Base-by-base conservation (phyloP, 208 protist species). In the Leishmania martiniquensis region DNA sequence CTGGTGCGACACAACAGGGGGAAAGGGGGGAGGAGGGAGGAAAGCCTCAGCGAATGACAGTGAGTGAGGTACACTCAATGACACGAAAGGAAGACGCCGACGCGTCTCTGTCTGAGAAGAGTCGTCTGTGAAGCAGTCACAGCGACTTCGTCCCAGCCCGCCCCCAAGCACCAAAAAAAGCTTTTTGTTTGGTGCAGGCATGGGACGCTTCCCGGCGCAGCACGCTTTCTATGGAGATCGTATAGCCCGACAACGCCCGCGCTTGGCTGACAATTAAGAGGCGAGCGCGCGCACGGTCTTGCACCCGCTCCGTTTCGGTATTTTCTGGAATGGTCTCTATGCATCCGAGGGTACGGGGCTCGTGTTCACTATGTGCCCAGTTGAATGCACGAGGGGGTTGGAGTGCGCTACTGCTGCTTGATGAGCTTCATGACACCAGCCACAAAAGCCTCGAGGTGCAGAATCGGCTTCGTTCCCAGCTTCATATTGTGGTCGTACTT, bases 361-460 rank as follows among this genome's bases (percentile, higher is more conserved):
- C 57, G n/a, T 59, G n/a, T 62, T 29, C 63, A n/a, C n/a, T n/a
- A n/a, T n/a, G n/a, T n/a, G n/a, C n/a, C n/a, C n/a, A n/a, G n/a
- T n/a, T n/a, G n/a, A n/a, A n/a, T n/a, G n/a, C n/a, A n/a, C n/a
- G n/a, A n/a, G n/a, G n/a, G n/a, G n/a, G n/a, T n/a, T n/a, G n/a
- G 25, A 45, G 67, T 55, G 45, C 45, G 34, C 34, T 55, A 75
- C 34, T 81, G 68, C 29, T 78, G 73, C 73, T 98, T 98, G 20
- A 97, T 72, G n/a, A 94, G 77, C 77, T 91, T 84, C 95, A 98
- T 98, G 9, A 95, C 91, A 32, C 84, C 86, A 0, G 95, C 92
- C 12, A 98, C 83, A 84, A 99, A 99, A 0, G 99, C 99, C 85
- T 99, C 99, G 13, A 99, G 80, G 84, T 99, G 99, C 54, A 99